Percentiles rank a stretch among this genome's conserved stretches.
These are phyloP conservation scores for Scheffersomyces cryptocercus DNA, from an alignment of 1,139 yeast species.

Conservation along the genomic window DNA sequence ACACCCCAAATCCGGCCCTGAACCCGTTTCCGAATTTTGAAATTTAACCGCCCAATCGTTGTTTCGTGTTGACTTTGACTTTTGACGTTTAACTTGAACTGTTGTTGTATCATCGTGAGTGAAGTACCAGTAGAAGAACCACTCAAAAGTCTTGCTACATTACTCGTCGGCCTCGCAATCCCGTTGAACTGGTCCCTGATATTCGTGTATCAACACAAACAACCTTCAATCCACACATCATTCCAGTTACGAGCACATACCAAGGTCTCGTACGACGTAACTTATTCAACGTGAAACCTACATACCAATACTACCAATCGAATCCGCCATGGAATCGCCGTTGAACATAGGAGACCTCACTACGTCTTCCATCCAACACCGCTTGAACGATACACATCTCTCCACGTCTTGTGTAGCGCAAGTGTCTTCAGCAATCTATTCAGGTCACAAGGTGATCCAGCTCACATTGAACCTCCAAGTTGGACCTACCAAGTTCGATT, in stretches of 20 bases:
- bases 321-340: slow-evolving; percentile 44
- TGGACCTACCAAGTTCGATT: slow-evolving; percentile 7
- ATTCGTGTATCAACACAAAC: not conserved
- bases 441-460: slow-evolving; percentile 44
- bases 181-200: too few relatives aligned
- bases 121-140: too few relatives aligned
- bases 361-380: slow-evolving; percentile 41
- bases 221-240: not conserved
- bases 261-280: too few relatives aligned
- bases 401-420: slow-evolving; percentile 19
- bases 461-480: slow-evolving; percentile 22
- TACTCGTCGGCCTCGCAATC: too few relatives aligned
- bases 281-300: too few relatives aligned
- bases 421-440: slow-evolving; percentile 35
- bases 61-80: too few relatives aligned
- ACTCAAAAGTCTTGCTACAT: too few relatives aligned
- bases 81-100: too few relatives aligned
- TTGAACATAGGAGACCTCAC: slow-evolving; percentile 45
- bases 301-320: not conserved
- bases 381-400: slow-evolving; percentile 40
- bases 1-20: too few relatives aligned
- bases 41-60: too few relatives aligned
- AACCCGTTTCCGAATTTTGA: too few relatives aligned
- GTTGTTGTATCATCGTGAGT: too few relatives aligned
- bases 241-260: not conserved